Percentiles rank a stretch among this genome's conserved stretches.
These are phyloP conservation scores for Pseudomonodictys pantanalensis DNA, from an alignment of 495 filamentous ascomycete genomes.

Conservation along the genomic window DNA sequence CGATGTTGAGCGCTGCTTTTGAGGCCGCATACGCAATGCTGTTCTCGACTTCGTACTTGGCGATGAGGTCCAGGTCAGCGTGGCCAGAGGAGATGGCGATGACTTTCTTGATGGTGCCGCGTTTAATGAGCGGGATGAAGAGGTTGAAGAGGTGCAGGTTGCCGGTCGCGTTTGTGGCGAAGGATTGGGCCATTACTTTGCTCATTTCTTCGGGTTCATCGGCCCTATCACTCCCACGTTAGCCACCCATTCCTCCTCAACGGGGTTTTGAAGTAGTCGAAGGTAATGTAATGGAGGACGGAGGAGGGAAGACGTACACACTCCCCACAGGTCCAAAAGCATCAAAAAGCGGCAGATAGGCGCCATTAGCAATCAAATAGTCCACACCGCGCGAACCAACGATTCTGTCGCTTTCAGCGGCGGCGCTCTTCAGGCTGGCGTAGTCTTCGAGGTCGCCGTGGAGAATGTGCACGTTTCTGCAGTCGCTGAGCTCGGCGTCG, in stretches of 20 bases:
- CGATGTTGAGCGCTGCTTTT: constrained; percentile 50
- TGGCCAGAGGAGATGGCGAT: constrained; percentile 51
- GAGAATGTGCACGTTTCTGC: constrained; percentile 24
- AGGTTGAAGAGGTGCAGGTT: constrained; percentile 52
- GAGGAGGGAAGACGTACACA: constrained; percentile 35
- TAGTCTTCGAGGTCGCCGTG: constrained; percentile 25
- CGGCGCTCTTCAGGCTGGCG: constrained; percentile 25
- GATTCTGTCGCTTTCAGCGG: constrained; percentile 34
- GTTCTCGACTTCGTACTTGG: constrained; percentile 35
- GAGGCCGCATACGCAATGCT: constrained; percentile 40
- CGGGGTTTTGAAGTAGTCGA: too few relatives aligned
- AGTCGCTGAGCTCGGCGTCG: constrained; percentile 13
- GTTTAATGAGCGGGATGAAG: constrained; percentile 53
- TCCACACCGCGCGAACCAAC: constrained; percentile 39
- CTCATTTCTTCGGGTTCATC: constrained; percentile 5
- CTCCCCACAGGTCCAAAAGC: constrained; percentile 36
- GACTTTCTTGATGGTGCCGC: constrained; percentile 55
- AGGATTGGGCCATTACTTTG: constrained; percentile 16
- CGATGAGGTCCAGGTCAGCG: constrained; percentile 49
- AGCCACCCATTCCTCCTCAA: too few relatives aligned
- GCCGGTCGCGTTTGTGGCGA: constrained; percentile 48
- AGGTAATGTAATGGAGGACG: too few relatives aligned
- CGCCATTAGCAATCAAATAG: constrained; percentile 44
- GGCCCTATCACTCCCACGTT: neutral
- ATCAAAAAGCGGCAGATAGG: constrained; percentile 28